phyloP scores from a whole-genome alignment of 2,329 filamentous ascomycete genomes.

The Ophiocordyceps robertsii region DNA sequence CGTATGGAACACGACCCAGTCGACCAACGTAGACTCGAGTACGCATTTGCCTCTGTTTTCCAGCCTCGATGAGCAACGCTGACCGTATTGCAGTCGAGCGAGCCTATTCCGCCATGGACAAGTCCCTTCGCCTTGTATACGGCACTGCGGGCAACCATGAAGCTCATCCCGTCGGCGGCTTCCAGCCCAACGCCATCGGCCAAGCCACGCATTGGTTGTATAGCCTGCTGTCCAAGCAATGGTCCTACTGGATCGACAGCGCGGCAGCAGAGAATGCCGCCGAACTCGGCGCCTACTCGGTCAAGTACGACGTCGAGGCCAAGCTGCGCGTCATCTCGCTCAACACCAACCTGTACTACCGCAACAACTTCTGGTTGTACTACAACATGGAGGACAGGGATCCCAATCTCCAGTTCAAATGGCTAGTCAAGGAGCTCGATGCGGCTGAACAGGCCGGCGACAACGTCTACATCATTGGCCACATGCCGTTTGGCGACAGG shows the following conservation, averaged over 20 bases:
- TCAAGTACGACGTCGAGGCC: conserved; percentile 20
- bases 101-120: conserved; percentile 32
- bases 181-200: conserved; percentile 25
- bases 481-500: conserved; percentile 37
- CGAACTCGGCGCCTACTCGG: conserved; percentile 35
- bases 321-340: conserved; percentile 45
- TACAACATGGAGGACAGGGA: conserved; percentile 31
- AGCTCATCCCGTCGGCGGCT: conserved; percentile 34
- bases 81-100: conserved; percentile 18
- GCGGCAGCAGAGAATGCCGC: conserved; percentile 15
- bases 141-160: conserved; percentile 45
- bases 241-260: conserved; percentile 32
- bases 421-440: conserved; percentile 39
- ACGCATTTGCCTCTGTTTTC: conserved; percentile 1
- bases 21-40: conserved; percentile 18
- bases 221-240: conserved; percentile 29
- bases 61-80: neutral
- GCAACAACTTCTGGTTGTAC: conserved; percentile 41
- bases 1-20: conserved; percentile 29
- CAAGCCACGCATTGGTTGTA: conserved; percentile 38
- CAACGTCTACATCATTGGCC: conserved; percentile 43
- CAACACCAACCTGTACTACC: conserved; percentile 46
- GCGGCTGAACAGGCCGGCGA: conserved; percentile 36
- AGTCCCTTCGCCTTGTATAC: conserved; percentile 29
- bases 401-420: conserved; percentile 36